Percentiles rank a stretch among this genome's conserved stretches.
Conservation (phyloP, 768 basidiomycete genomes). For the Suillus occidentalis region DNA sequence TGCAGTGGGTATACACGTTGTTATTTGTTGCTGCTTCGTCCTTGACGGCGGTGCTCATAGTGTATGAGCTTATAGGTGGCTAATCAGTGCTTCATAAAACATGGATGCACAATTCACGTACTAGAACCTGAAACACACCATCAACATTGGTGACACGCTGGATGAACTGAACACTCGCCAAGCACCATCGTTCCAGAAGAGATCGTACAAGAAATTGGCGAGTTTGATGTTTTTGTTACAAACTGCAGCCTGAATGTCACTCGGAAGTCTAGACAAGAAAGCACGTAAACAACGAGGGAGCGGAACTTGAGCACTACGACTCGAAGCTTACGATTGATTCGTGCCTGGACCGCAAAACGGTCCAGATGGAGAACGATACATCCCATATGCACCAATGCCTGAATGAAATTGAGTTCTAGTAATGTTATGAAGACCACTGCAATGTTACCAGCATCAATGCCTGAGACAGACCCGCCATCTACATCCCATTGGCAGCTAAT, state of each 20-base stretch:
- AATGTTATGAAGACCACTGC: background rate
- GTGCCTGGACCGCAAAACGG: constrained; percentile 18
- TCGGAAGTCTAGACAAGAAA: constrained; percentile 19
- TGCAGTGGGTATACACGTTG: constrained; percentile 32
- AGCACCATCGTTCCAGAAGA: constrained; percentile 20
- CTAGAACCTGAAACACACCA: constrained; percentile 14
- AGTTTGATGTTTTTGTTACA: constrained; percentile 25
- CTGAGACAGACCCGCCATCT: constrained; percentile 7
- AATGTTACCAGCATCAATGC: constrained; percentile 19
- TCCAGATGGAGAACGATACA: constrained; percentile 13
- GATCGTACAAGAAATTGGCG: constrained; percentile 17
- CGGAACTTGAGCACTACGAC: background rate
- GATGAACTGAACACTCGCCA: constrained; percentile 15
- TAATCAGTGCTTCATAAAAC: background rate
- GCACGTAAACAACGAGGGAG: background rate
- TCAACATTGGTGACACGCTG: background rate
- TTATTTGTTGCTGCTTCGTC: constrained; percentile 21
- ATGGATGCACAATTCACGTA: constrained; percentile 5
- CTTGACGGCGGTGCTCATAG: constrained; percentile 16
- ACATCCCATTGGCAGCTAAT: constrained; percentile 25
- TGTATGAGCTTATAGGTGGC: constrained; percentile 17
- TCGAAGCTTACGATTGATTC: constrained; percentile 20
- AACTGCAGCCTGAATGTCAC: constrained; percentile 19
- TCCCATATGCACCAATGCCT: constrained; percentile 10
- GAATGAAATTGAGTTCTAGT: constrained; percentile 9